Percentiles rank a stretch among this genome's conserved stretches.
These are phyloP conservation scores for Tolypocladium pustulatum DNA, from an alignment of 2,329 filamentous ascomycete genomes.

Conservation along the genomic window DNA sequence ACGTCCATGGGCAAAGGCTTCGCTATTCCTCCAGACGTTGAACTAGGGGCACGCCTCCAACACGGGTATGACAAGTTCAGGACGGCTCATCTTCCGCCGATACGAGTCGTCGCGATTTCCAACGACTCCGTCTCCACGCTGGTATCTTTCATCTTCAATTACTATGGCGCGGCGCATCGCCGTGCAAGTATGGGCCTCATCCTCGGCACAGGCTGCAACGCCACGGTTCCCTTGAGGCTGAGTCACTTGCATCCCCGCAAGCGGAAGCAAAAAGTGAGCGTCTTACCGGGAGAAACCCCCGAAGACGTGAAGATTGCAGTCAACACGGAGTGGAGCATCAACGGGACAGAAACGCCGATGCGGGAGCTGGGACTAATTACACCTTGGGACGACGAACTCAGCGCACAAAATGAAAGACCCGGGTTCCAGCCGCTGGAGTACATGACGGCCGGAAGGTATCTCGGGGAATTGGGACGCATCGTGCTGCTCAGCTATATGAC, in stretches of 20 bases:
- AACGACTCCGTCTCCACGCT: slow-evolving; percentile 76
- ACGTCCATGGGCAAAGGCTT: slow-evolving; percentile 66
- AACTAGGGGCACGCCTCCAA: slow-evolving; percentile 48
- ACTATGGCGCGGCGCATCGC: slow-evolving; percentile 47
- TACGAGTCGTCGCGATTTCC: slow-evolving; percentile 65
- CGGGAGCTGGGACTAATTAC: slow-evolving; percentile 53
- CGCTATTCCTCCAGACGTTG: slow-evolving; percentile 47
- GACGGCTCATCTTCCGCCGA: slow-evolving; percentile 42
- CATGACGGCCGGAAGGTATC: slow-evolving; percentile 70
- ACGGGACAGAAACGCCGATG: slow-evolving; percentile 60
- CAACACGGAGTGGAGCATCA: slow-evolving; percentile 80
- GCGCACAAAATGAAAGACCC: slow-evolving; percentile 54
- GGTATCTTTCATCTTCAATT: slow-evolving; percentile 65
- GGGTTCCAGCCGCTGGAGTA: slow-evolving; percentile 79
- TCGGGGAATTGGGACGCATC: slow-evolving; percentile 65
- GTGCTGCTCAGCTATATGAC: slow-evolving; percentile 57
- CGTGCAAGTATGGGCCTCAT: slow-evolving; percentile 71
- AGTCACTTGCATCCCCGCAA: slow-evolving; percentile 54
- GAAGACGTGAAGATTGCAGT: slow-evolving; percentile 58
- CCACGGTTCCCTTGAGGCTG: slow-evolving; percentile 62
- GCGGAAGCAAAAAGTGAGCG: slow-evolving; percentile 35
- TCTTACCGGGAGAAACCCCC: slow-evolving; percentile 32
- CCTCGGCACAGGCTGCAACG: slow-evolving; percentile 72
- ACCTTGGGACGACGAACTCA: slow-evolving; percentile 59
- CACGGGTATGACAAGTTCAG: slow-evolving; percentile 47